These are phyloP conservation scores for Crinitomyces ghanaensis DNA, from an alignment of 805 yeast genomes.

Conservation along the genomic window DNA sequence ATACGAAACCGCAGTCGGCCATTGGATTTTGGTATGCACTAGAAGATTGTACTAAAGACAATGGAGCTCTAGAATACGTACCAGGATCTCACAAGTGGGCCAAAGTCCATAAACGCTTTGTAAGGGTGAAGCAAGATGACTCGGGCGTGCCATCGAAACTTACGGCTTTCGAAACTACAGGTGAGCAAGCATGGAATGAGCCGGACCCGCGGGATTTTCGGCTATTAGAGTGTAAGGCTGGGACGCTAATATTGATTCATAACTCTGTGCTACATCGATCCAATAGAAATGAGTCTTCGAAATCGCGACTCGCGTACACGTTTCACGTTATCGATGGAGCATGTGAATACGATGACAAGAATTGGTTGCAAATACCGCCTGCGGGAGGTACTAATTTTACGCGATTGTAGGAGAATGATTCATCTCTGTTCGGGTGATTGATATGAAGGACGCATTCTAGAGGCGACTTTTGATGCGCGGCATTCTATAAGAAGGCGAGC, in stretches of 20 bases:
- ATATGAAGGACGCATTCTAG: too few relatives aligned
- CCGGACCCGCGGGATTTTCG: too few relatives aligned
- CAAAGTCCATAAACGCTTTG: conserved; percentile 52
- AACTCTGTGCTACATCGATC: conserved; percentile 65
- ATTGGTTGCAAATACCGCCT: conserved; percentile 74
- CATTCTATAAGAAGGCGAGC: too few relatives aligned
- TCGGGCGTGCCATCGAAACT: too few relatives aligned
- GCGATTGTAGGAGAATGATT: too few relatives aligned
- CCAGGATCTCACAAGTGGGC: conserved; percentile 59
- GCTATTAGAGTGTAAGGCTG: conserved; percentile 54
- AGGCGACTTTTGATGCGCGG: too few relatives aligned
- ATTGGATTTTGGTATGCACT: conserved; percentile 76
- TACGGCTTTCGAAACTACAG: too few relatives aligned
- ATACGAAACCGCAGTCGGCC: conserved; percentile 59
- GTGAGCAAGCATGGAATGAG: too few relatives aligned
- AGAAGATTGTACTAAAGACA: conserved; percentile 54
- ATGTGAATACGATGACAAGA: conserved; percentile 46
- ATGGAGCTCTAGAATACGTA: conserved; percentile 58
- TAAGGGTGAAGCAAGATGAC: too few relatives aligned
- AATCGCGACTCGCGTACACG: conserved; percentile 64
- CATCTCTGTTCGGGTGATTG: too few relatives aligned
- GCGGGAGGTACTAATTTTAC: conserved; percentile 53
- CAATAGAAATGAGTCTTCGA: conserved; percentile 41
- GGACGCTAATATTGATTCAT: conserved; percentile 59
- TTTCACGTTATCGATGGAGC: conserved; percentile 69